These are phyloP conservation scores for Lasiodiplodia sp. DNA, from an alignment of 2,329 filamentous ascomycete genomes.

Conservation along the genomic window DNA sequence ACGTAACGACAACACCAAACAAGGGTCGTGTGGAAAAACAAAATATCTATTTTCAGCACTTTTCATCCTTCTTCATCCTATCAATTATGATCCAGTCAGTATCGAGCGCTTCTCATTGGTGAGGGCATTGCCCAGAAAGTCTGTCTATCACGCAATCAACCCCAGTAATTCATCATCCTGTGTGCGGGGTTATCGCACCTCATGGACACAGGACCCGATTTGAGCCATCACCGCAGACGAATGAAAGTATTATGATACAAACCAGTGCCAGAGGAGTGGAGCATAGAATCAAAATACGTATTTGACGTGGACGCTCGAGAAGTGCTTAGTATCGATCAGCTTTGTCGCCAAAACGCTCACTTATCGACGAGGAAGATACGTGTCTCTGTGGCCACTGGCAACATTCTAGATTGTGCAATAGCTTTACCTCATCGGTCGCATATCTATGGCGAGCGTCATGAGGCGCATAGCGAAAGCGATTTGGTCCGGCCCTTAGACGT, in stretches of 20 bases:
- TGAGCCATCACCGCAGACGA: not conserved
- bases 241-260: not conserved
- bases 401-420: not conserved
- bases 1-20: conserved; percentile 2
- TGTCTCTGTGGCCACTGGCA: not conserved
- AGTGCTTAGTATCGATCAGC: not conserved
- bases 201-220: not conserved
- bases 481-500: not conserved
- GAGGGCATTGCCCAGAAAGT: not conserved
- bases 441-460: conserved; percentile 13
- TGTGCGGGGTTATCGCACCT: conserved; percentile 1
- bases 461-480: not conserved
- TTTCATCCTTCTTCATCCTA: not conserved
- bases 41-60: not conserved
- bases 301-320: not conserved
- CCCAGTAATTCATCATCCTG: not conserved
- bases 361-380: not conserved
- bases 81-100: not conserved
- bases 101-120: conserved; percentile 3
- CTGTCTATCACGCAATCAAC: conserved; percentile 13
- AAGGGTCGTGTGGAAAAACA: not conserved
- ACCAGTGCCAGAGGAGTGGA: not conserved
- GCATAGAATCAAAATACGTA: not conserved
- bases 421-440: not conserved
- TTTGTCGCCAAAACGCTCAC: not conserved